Conservation (phyloP, 345 rosid genomes). For the Brassica cretica region DNA sequence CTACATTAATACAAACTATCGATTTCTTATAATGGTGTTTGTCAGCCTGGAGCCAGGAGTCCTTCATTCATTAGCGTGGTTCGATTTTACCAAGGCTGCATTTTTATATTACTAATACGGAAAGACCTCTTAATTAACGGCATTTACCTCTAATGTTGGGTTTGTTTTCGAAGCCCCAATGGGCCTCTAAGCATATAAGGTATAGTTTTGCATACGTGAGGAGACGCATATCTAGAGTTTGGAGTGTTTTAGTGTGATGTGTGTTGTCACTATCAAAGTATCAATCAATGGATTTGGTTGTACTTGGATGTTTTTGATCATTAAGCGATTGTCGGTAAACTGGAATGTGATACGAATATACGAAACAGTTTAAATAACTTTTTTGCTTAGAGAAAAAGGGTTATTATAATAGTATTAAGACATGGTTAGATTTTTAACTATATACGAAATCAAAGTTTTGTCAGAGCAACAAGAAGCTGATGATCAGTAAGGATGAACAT, state of each 20-base stretch:
- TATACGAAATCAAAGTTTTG: conserved; percentile 15
- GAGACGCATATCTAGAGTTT: neutral
- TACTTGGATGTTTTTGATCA: conserved; percentile 12
- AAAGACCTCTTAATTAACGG: neutral
- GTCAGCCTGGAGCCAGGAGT: neutral
- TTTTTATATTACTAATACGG: no score
- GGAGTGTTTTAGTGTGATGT: neutral
- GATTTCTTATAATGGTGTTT: neutral
- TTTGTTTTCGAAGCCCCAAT: neutral
- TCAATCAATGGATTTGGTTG: conserved; percentile 4
- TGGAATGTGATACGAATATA: neutral
- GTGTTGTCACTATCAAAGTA: conserved; percentile 10
- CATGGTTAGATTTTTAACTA: neutral
- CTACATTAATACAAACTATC: no score
- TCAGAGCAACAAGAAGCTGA: neutral
- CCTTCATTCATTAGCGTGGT: neutral
- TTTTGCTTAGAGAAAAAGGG: conserved; percentile 2
- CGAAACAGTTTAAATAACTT: neutral
- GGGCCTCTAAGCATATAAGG: neutral
- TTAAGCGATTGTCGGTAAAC: conserved; percentile 13
- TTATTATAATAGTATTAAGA: neutral
- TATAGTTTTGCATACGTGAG: neutral
- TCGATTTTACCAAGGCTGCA: no score
- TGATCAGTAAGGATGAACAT: conserved; percentile 52
- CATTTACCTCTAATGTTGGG: neutral